Conservation (phyloP, 805 yeast species). For the Starmerella bombi region DNA sequence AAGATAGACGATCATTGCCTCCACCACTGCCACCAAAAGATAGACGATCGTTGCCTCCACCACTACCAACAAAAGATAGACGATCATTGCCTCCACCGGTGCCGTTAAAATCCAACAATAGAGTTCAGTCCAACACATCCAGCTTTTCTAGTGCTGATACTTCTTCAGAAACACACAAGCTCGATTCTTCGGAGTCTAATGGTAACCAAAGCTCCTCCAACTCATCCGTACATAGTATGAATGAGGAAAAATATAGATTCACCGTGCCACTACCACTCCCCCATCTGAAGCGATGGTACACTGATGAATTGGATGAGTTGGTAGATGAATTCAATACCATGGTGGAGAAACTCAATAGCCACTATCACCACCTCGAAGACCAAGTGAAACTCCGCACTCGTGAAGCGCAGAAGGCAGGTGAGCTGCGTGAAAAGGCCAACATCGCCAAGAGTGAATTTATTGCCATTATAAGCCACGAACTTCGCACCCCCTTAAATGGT, state of each 20-base stretch:
- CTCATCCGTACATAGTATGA: background rate
- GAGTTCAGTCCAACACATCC: background rate
- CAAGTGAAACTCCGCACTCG: constrained; percentile 76
- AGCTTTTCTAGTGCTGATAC: background rate
- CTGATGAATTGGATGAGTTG: constrained; percentile 76
- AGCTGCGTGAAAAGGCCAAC: constrained; percentile 53
- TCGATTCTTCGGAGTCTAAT: background rate
- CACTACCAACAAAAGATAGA: background rate
- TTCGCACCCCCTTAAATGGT: constrained; percentile 92
- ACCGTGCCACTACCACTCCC: constrained; percentile 19
- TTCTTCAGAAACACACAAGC: background rate
- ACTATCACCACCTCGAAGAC: constrained; percentile 76
- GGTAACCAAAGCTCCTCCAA: background rate
- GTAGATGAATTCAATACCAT: constrained; percentile 82
- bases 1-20: too few relatives aligned
- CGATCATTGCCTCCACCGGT: background rate
- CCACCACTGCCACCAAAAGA: too few relatives aligned
- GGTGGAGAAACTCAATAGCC: constrained; percentile 80
- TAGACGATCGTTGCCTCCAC: too few relatives aligned
- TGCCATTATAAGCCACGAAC: constrained; percentile 86
- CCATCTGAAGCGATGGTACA: constrained; percentile 15
- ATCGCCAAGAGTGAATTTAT: constrained; percentile 91
- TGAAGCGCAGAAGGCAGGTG: constrained; percentile 50
- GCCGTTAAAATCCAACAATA: background rate
- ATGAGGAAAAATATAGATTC: constrained; percentile 2